phyloP scores from a whole-genome alignment of 78 protist genomes.

The Protostelium mycophagum region DNA sequence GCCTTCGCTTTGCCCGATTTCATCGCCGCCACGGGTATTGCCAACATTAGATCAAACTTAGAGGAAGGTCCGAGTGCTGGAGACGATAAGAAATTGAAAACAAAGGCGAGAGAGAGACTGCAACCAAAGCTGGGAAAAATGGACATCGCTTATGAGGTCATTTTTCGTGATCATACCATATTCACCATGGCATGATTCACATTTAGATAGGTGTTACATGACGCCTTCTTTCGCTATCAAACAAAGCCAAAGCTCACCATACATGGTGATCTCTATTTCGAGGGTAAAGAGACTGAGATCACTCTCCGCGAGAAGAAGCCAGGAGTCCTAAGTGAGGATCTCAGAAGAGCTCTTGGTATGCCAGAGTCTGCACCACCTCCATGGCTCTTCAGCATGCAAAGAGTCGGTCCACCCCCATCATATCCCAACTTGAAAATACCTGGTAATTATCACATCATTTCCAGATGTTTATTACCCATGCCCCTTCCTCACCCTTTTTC shows the following conservation, averaged over 20 bases:
- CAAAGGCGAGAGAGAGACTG: conserved; percentile 68
- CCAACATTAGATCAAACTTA: conserved; percentile 78
- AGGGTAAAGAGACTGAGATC: conserved; percentile 85
- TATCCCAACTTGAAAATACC: conserved; percentile 94
- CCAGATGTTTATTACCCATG: no score
- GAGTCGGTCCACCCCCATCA: conserved; percentile 94
- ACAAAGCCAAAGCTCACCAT: conserved; percentile 72
- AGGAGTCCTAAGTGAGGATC: conserved; percentile 72
- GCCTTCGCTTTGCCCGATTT: conserved; percentile 92
- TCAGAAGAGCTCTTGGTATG: conserved; percentile 86
- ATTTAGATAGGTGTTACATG: conserved; percentile 71
- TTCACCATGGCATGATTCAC: neutral
- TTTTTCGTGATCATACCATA: neutral
- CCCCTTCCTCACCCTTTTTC: no score
- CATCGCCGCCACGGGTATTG: conserved; percentile 96
- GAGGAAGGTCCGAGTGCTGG: conserved; percentile 61
- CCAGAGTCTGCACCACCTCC: conserved; percentile 93
- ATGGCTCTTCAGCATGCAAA: conserved; percentile 97
- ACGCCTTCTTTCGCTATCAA: conserved; percentile 94
- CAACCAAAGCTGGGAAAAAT: conserved; percentile 80
- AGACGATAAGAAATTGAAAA: conserved; percentile 44
- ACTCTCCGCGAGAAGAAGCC: conserved; percentile 64
- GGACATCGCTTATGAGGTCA: conserved; percentile 89
- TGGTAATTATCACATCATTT: no score
- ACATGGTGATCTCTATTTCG: conserved; percentile 84